phyloP scores from a whole-genome alignment of 2,329 filamentous ascomycete species.

The Atkinsonella hypoxylon region DNA sequence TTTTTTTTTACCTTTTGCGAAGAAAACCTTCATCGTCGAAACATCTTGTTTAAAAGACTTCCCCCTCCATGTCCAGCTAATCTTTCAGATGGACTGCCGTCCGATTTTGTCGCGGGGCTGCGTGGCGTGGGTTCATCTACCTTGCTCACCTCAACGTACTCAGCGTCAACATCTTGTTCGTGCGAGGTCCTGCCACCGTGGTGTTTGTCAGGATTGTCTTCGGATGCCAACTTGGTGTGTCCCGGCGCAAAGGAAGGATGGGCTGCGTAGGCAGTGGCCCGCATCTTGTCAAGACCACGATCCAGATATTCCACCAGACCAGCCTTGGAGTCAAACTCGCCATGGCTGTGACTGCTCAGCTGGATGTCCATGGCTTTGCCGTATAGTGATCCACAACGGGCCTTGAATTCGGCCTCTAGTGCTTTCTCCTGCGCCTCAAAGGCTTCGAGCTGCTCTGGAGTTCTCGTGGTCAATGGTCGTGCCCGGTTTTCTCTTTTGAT shows the following conservation, averaged over 20 bases:
- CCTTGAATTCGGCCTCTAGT: conserved; percentile 37
- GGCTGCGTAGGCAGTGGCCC: conserved; percentile 14
- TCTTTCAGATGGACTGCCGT: conserved; percentile 11
- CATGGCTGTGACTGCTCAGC: conserved; percentile 13
- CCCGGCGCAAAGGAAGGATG: conserved; percentile 14
- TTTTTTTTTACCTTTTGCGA: no score
- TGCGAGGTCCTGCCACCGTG: conserved; percentile 13
- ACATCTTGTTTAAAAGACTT: conserved; percentile 24
- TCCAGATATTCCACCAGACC: conserved; percentile 37
- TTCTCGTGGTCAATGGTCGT: conserved; percentile 23
- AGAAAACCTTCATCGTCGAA: conserved; percentile 14
- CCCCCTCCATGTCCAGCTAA: conserved; percentile 15
- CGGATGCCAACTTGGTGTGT: conserved; percentile 18
- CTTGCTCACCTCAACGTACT: conserved; percentile 23
- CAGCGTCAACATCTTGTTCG: conserved; percentile 19
- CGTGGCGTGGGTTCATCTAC: conserved; percentile 12
- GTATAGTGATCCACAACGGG: conserved; percentile 32
- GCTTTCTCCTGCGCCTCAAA: conserved; percentile 34
- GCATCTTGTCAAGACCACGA: conserved; percentile 32
- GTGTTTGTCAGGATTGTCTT: conserved; percentile 12
- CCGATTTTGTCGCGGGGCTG: background rate
- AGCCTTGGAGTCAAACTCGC: conserved; percentile 32
- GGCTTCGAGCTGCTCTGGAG: conserved; percentile 27
- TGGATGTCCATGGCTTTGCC: conserved; percentile 29
- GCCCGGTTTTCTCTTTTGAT: conserved; percentile 31